Conservation (phyloP, 139 green algal genomes). For the Microglena sp. region DNA sequence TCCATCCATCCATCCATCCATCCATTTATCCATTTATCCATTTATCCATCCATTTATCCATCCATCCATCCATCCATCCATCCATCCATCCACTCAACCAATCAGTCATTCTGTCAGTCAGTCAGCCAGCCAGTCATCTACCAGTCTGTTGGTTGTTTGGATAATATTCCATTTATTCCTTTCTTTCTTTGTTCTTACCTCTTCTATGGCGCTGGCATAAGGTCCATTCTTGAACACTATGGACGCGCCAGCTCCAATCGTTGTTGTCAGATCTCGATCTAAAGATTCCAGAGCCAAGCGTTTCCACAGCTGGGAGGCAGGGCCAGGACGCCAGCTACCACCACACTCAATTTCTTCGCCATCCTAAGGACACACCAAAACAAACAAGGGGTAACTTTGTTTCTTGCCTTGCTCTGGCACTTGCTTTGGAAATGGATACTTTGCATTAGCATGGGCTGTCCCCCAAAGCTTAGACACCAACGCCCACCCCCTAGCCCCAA, state of each 20-base stretch:
- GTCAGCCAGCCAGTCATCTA: not conserved
- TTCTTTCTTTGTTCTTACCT: not conserved
- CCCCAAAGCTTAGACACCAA: not conserved
- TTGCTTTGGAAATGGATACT: too few species aligned
- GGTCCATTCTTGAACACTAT: conserved; percentile 4
- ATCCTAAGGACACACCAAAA: not conserved
- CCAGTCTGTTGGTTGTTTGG: not conserved
- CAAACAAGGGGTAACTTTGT: not conserved
- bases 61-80: not conserved
- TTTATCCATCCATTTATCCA: too few species aligned
- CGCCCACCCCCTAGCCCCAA: not conserved
- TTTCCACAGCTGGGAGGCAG: conserved; percentile 6
- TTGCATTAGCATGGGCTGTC: too few species aligned
- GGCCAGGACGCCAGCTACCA: not conserved
- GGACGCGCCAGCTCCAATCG: conserved; percentile 4
- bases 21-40: too few species aligned
- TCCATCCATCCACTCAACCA: not conserved
- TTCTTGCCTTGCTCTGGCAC: too few species aligned
- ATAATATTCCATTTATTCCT: not conserved
- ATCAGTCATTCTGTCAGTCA: not conserved
- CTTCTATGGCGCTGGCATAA: not conserved
- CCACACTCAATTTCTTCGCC: not conserved
- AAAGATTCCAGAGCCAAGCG: conserved; percentile 6
- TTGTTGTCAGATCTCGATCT: not conserved
- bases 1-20: too few species aligned